phyloP scores from a whole-genome alignment of 2,329 filamentous ascomycete genomes.

The Fusarium sp. region DNA sequence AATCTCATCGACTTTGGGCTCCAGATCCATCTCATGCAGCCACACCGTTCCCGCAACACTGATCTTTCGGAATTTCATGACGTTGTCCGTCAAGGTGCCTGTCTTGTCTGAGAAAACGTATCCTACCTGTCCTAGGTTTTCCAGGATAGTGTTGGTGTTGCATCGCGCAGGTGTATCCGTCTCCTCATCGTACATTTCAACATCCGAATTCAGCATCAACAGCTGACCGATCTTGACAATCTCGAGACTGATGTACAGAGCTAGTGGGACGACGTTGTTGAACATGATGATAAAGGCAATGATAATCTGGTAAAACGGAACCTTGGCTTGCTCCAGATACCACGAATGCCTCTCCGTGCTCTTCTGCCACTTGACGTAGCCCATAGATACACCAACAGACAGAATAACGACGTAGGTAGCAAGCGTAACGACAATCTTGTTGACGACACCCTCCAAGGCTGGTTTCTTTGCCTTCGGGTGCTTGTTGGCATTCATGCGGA shows the following conservation, averaged over 20 bases:
- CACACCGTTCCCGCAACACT: constrained; percentile 91
- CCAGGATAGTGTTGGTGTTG: constrained; percentile 94
- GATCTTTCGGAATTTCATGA: constrained; percentile 95
- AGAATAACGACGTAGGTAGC: constrained; percentile 84
- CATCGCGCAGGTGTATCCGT: constrained; percentile 90
- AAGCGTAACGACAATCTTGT: constrained; percentile 85
- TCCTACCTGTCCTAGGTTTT: constrained; percentile 91
- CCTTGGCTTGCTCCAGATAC: constrained; percentile 80
- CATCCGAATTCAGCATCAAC: constrained; percentile 82
- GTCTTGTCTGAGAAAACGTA: constrained; percentile 97
- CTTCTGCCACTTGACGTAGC: constrained; percentile 83
- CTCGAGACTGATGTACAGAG: constrained; percentile 92
- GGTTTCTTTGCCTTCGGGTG: constrained; percentile 89
- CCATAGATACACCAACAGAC: constrained; percentile 85
- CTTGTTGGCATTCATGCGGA: constrained; percentile 92
- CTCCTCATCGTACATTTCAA: constrained; percentile 91
- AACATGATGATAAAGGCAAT: constrained; percentile 96
- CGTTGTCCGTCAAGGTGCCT: constrained; percentile 92
- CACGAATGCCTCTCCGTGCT: constrained; percentile 78
- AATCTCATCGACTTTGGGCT: constrained; percentile 52
- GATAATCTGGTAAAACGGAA: constrained; percentile 86
- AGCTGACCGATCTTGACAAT: constrained; percentile 86
- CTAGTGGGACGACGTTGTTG: constrained; percentile 94
- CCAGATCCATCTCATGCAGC: constrained; percentile 84
- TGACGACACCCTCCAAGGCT: constrained; percentile 81